A percentile compares a stretch with the other conserved stretches of the same genome.
phyloP scores from a whole-genome alignment of 192 early-diverging fungal species.

The Rhizoclosmatium sp. region DNA sequence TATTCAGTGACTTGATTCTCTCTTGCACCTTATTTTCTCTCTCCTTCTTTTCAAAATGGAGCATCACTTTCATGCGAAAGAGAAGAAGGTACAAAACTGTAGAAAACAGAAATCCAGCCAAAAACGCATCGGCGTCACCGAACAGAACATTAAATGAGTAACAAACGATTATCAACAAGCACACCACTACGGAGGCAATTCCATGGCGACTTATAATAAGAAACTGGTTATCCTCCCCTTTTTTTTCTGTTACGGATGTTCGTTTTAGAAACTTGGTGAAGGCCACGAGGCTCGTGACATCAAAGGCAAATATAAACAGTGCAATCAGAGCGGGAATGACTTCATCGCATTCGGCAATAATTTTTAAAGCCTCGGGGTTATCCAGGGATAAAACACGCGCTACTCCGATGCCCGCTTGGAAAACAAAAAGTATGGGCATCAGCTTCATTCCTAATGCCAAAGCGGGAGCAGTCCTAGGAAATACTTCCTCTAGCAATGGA shows the following conservation, averaged over 20 bases:
- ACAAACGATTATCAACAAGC: neutral
- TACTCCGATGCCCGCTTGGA: neutral
- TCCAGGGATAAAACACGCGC: no score
- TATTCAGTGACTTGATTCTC: no score
- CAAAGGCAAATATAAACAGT: neutral
- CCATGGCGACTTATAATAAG: neutral
- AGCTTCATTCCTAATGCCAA: neutral
- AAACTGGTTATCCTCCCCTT: neutral
- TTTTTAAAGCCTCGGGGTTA: neutral
- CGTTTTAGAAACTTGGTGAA: neutral
- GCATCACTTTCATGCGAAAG: slow-evolving; percentile 1
- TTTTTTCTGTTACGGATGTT: neutral
- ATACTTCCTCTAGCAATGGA: neutral
- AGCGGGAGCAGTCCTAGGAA: neutral
- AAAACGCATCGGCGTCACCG: neutral
- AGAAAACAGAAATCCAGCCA: neutral
- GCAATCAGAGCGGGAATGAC: neutral
- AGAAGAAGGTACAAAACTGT: neutral
- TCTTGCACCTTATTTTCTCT: no score
- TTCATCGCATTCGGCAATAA: neutral
- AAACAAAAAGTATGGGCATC: neutral
- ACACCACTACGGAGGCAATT: neutral
- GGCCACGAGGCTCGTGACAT: neutral
- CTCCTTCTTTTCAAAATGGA: neutral
- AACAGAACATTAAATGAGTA: neutral